A percentile compares a stretch with the other conserved stretches of the same genome.
Evolutionary conservation across 2,329 filamentous ascomycete genomes (phyloP).

Genomic region (Fusarium illudens): DNA sequence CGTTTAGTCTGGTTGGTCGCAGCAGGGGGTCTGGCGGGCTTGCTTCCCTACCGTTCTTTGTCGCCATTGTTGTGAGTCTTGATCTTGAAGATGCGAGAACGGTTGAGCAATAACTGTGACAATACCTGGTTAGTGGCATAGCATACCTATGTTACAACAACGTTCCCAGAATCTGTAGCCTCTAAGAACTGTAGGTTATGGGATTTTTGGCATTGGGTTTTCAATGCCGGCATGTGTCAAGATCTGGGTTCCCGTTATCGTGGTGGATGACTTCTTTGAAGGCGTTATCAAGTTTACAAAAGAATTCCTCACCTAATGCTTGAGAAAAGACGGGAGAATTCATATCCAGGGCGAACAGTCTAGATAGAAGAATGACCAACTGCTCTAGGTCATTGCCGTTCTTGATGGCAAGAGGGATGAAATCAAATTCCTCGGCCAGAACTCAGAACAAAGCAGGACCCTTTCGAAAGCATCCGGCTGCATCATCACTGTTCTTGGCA

Average conservation of each 20-base stretch:
- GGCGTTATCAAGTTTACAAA: neutral
- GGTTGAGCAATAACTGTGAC: too few species aligned
- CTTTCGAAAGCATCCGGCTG: neutral
- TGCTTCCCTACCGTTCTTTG: too few species aligned
- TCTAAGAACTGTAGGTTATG: neutral
- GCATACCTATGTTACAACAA: too few species aligned
- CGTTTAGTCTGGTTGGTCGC: too few species aligned
- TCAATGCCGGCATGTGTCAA: neutral
- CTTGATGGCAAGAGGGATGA: neutral
- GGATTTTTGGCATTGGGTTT: neutral
- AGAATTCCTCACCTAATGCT: neutral
- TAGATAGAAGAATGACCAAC: neutral
- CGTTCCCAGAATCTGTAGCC: too few species aligned
- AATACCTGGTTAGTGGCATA: too few species aligned
- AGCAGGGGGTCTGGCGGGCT: too few species aligned
- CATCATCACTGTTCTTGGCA: neutral
- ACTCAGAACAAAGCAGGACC: neutral
- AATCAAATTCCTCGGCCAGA: neutral
- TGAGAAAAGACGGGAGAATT: neutral
- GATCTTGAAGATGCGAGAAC: too few species aligned
- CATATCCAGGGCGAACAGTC: neutral
- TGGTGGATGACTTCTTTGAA: neutral
- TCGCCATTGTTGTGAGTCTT: too few species aligned
- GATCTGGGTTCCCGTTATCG: neutral
- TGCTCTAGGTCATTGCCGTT: neutral